These are phyloP conservation scores for Pestalotiopsis sp. DNA, from an alignment of 2,329 filamentous ascomycete genomes.

Conservation along the genomic window DNA sequence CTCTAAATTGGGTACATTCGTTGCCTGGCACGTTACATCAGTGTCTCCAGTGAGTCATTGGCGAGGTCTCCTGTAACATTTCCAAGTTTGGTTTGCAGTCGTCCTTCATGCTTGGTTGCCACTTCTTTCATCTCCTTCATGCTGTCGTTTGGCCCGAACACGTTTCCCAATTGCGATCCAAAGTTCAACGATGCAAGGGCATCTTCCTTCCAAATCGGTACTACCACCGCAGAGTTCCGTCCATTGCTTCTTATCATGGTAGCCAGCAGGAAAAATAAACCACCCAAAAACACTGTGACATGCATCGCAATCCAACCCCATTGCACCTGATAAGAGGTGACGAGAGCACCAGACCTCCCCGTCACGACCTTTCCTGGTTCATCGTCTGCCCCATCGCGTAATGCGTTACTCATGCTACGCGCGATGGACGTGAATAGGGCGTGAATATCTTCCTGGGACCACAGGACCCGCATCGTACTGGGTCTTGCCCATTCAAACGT, in stretches of 20 bases:
- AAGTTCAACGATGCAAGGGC: neutral
- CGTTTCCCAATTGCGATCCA: neutral
- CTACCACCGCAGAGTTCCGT: too few relatives aligned
- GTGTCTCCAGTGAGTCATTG: neutral
- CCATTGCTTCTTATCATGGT: neutral
- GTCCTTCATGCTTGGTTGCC: neutral
- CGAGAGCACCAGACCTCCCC: neutral
- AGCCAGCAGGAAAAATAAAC: neutral
- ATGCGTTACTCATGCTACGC: conserved; percentile 1
- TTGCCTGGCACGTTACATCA: neutral
- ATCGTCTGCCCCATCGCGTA: neutral
- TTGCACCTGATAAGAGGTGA: neutral
- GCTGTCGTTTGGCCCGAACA: neutral
- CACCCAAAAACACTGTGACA: neutral
- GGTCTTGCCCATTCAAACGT: neutral
- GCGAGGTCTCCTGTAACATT: neutral
- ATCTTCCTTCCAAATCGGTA: neutral
- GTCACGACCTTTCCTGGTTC: neutral
- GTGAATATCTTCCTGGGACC: neutral
- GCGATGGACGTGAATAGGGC: neutral
- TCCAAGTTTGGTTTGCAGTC: neutral
- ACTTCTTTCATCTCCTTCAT: neutral
- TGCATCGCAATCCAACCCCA: conserved; percentile 1
- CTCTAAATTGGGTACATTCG: too few relatives aligned
- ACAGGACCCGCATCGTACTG: neutral